Percentiles rank a stretch among this genome's conserved stretches.
phyloP scores from a whole-genome alignment of 2,329 filamentous ascomycete genomes.

The Apiospora kogelbergensis region DNA sequence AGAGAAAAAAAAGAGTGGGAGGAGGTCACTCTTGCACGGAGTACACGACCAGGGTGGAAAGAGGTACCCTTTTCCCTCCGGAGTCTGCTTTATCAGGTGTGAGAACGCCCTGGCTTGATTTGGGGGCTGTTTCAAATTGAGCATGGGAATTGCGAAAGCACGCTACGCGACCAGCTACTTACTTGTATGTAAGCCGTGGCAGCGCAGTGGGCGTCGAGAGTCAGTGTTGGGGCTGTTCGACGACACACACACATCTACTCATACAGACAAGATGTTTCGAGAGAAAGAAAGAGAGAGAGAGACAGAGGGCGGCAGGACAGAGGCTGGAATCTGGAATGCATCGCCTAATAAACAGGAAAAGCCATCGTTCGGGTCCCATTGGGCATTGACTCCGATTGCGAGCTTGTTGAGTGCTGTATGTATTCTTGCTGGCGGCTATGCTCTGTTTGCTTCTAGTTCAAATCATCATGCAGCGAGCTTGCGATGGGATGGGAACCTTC shows the following conservation, averaged over 20 bases:
- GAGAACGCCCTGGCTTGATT: constrained; percentile 8
- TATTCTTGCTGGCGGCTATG: neutral
- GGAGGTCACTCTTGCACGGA: neutral
- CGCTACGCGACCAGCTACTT: constrained; percentile 2
- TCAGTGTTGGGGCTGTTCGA: neutral
- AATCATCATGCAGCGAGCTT: neutral
- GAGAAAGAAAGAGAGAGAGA: neutral
- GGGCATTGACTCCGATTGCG: constrained; percentile 4
- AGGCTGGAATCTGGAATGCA: constrained; percentile 5
- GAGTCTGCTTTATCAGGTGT: constrained; percentile 4
- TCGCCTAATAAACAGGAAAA: neutral
- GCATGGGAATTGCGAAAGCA: constrained; percentile 8
- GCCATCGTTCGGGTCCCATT: neutral
- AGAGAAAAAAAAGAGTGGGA: neutral
- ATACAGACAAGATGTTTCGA: neutral
- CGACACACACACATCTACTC: neutral
- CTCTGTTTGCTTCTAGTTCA: constrained; percentile 5
- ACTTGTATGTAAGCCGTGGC: neutral
- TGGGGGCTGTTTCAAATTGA: constrained; percentile 12
- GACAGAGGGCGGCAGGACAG: neutral
- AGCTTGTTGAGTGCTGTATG: neutral
- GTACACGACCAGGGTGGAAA: neutral
- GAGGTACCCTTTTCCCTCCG: neutral
- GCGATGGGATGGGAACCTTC: neutral
- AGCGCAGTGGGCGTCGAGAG: neutral